A percentile compares a stretch with the other conserved stretches of the same genome.
phyloP scores from a whole-genome alignment of 2,329 filamentous ascomycete genomes.

The Macrophomina phaseolina region DNA sequence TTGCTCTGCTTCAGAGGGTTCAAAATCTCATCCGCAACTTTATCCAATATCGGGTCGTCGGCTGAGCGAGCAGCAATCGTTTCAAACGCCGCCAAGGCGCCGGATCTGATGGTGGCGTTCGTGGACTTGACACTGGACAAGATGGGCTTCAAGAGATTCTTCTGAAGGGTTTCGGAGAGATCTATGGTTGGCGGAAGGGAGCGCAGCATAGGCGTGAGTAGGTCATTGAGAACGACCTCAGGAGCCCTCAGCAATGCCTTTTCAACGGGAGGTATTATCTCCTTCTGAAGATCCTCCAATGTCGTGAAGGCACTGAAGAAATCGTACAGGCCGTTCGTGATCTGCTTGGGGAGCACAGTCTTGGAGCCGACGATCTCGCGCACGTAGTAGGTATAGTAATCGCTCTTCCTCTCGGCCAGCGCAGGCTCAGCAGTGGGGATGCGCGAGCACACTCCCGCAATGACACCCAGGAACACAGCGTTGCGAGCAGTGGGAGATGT shows the following conservation, averaged over 20 bases:
- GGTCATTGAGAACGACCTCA: slow-evolving; percentile 82
- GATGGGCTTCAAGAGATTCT: slow-evolving; percentile 81
- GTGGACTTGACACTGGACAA: slow-evolving; percentile 92
- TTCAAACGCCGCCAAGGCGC: slow-evolving; percentile 76
- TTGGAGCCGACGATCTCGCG: slow-evolving; percentile 86
- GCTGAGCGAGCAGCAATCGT: slow-evolving; percentile 68
- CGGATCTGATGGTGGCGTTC: slow-evolving; percentile 76
- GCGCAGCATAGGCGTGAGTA: slow-evolving; percentile 74
- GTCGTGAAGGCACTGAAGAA: slow-evolving; percentile 82
- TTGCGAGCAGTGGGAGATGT: slow-evolving; percentile 70
- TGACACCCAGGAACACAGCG: slow-evolving; percentile 78
- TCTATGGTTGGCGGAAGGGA: slow-evolving; percentile 75
- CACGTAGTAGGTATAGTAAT: slow-evolving; percentile 81
- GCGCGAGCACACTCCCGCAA: slow-evolving; percentile 84
- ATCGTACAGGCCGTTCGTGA: slow-evolving; percentile 75
- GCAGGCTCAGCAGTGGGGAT: slow-evolving; percentile 66
- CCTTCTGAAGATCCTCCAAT: slow-evolving; percentile 73
- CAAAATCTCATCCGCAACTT: slow-evolving; percentile 78
- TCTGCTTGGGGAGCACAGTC: slow-evolving; percentile 70
- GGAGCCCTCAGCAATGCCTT: slow-evolving; percentile 88
- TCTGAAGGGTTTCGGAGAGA: slow-evolving; percentile 73
- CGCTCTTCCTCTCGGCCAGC: slow-evolving; percentile 69
- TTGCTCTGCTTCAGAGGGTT: slow-evolving; percentile 83
- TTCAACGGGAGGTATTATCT: slow-evolving; percentile 81
- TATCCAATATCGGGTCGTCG: slow-evolving; percentile 65